Conservation (phyloP, 2,329 filamentous ascomycete genomes). For the Botrytis fabae region DNA sequence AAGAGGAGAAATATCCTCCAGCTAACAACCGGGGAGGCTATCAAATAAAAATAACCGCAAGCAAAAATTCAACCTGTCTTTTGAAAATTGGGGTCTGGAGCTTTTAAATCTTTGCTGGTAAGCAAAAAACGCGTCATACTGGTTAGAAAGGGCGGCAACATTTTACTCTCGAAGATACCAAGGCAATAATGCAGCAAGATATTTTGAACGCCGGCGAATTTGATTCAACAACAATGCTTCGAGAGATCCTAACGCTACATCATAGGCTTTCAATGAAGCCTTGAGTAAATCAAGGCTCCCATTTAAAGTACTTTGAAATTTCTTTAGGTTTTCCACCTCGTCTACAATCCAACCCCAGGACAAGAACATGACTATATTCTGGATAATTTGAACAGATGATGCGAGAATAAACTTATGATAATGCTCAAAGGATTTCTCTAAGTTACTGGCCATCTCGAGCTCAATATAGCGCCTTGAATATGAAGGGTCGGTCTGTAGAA, state of each 20-base stretch:
- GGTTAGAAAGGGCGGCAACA: no score
- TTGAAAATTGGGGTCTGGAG: no score
- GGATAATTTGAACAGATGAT: neutral
- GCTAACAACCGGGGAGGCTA: neutral
- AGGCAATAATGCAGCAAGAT: neutral
- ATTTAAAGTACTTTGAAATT: neutral
- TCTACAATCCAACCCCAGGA: neutral
- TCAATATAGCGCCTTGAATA: slow-evolving; percentile 11
- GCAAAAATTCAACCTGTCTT: neutral
- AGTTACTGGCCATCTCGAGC: neutral
- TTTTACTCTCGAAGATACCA: neutral
- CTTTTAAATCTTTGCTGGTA: neutral
- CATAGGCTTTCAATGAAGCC: neutral
- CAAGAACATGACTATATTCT: neutral
- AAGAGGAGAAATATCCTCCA: neutral
- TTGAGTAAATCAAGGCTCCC: neutral
- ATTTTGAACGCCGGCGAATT: neutral
- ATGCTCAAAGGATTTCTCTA: neutral
- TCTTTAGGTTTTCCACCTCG: neutral
- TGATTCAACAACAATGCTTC: neutral
- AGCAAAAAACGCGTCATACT: neutral
- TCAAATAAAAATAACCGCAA: neutral
- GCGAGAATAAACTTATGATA: neutral
- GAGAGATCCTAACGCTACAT: neutral
- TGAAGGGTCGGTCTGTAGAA: slow-evolving; percentile 16